phyloP scores from a whole-genome alignment of 1,284 basidiomycete species.

The Irpex lacteus region DNA sequence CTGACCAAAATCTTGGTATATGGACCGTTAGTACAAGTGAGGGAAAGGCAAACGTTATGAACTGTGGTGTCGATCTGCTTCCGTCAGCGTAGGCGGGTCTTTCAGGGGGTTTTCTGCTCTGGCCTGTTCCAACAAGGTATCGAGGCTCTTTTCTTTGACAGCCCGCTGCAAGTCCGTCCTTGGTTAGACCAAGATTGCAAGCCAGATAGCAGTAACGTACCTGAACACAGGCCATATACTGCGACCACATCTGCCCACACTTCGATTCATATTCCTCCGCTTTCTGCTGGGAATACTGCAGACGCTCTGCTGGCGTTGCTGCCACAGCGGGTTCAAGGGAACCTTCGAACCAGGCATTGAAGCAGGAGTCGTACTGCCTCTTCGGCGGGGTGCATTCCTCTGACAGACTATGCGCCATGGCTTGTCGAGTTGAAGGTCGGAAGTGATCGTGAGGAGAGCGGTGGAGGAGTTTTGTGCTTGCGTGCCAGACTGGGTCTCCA shows the following conservation, averaged over 20 bases:
- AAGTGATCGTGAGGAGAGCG: background rate
- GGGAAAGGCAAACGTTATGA: constrained; percentile 1
- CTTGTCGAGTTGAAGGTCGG: constrained; percentile 3
- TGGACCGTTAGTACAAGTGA: constrained; percentile 1
- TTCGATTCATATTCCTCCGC: constrained; percentile 81
- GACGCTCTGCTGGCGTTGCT: constrained; percentile 39
- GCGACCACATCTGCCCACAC: constrained; percentile 79
- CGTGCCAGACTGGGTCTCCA: background rate
- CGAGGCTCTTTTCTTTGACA: constrained; percentile 77
- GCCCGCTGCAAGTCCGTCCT: constrained; percentile 58
- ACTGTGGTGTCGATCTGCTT: constrained; percentile 4
- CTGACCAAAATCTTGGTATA: constrained; percentile 7
- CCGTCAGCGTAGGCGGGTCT: constrained; percentile 36
- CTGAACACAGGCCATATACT: constrained; percentile 80
- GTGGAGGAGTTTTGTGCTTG: background rate
- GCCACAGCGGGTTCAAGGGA: constrained; percentile 81
- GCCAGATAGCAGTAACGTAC: constrained; percentile 34
- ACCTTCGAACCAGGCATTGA: constrained; percentile 95
- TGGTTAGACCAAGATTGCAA: background rate
- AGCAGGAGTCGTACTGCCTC: constrained; percentile 88
- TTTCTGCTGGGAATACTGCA: constrained; percentile 49
- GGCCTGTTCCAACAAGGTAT: constrained; percentile 75
- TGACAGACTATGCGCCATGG: constrained; percentile 73
- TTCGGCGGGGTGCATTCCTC: constrained; percentile 88
- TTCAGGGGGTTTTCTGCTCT: constrained; percentile 78